These are phyloP conservation scores for Aphanomyces cochlioides DNA, from an alignment of 352 stramenopile genomes.

Conservation along the genomic window DNA sequence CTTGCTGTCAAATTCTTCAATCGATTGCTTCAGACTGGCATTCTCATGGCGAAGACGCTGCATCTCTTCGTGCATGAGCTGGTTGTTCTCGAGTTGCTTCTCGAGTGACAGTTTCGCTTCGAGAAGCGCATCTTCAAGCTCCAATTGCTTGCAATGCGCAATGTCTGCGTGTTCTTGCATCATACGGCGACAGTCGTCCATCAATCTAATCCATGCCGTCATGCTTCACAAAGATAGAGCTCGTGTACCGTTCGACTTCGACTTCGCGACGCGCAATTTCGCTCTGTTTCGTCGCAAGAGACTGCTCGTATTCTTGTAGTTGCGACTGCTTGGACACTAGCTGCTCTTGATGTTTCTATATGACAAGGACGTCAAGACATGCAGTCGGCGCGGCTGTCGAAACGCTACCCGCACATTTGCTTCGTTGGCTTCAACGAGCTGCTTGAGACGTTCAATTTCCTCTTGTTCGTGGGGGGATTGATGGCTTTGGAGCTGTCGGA, in stretches of 20 bases:
- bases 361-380: not conserved
- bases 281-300: slow-evolving; percentile 51
- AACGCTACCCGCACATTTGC: slow-evolving; percentile 38
- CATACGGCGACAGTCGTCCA: slow-evolving; percentile 81
- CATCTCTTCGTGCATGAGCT: slow-evolving; percentile 76
- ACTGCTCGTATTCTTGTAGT: slow-evolving; percentile 61
- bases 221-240: not conserved
- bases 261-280: slow-evolving; percentile 72
- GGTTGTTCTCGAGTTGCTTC: slow-evolving; percentile 82
- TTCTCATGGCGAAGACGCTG: slow-evolving; percentile 77
- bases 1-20: slow-evolving; percentile 80
- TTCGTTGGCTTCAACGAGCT: slow-evolving; percentile 68
- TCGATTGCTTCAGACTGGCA: slow-evolving; percentile 82
- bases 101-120: slow-evolving; percentile 83
- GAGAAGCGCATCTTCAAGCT: slow-evolving; percentile 77
- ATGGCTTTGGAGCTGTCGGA: slow-evolving; percentile 52
- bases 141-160: slow-evolving; percentile 72
- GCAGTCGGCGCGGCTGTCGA: not conserved
- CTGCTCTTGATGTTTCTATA: slow-evolving; percentile 63
- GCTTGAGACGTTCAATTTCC: slow-evolving; percentile 67
- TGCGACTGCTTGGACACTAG: slow-evolving; percentile 60
- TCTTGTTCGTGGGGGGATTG: slow-evolving; percentile 52
- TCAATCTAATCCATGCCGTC: slow-evolving; percentile 41
- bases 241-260: slow-evolving; percentile 52
- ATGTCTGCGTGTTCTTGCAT: slow-evolving; percentile 78